phyloP scores from a whole-genome alignment of 2,329 filamentous ascomycete species.

The Pyrenophora seminiperda region DNA sequence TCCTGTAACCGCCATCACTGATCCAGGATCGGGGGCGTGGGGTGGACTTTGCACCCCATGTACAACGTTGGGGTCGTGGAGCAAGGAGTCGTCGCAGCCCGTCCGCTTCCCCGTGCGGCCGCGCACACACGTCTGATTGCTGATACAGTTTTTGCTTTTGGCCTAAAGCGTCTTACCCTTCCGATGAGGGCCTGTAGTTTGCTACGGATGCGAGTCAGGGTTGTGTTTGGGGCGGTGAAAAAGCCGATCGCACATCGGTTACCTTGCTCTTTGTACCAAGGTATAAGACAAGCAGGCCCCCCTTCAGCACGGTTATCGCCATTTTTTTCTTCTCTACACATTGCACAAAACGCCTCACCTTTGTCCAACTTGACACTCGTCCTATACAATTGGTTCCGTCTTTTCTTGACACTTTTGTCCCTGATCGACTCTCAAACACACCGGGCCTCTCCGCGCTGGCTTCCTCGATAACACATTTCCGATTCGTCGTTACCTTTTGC shows the following conservation, averaged over 20 bases:
- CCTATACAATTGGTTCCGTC: constrained; percentile 13
- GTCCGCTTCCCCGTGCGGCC: constrained; percentile 36
- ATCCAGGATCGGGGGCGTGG: constrained; percentile 36
- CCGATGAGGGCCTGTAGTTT: constrained; percentile 13
- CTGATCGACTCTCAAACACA: constrained; percentile 14
- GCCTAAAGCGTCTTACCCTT: constrained; percentile 29
- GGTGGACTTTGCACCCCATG: constrained; percentile 35
- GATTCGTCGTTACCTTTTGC: too few relatives aligned
- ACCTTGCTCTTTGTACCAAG: constrained; percentile 10
- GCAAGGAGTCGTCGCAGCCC: constrained; percentile 37
- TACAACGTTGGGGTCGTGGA: constrained; percentile 36
- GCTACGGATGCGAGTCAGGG: constrained; percentile 37
- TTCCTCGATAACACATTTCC: neutral
- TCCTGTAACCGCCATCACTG: constrained; percentile 11
- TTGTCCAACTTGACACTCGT: constrained; percentile 1
- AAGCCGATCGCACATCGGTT: constrained; percentile 4
- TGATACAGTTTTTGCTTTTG: constrained; percentile 37
- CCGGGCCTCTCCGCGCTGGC: constrained; percentile 9
- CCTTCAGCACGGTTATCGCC: constrained; percentile 21
- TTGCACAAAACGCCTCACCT: constrained; percentile 13
- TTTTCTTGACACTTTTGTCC: constrained; percentile 1
- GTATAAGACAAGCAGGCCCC: constrained; percentile 36
- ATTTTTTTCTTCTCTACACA: constrained; percentile 13
- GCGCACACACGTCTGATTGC: constrained; percentile 28
- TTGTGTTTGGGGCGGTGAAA: constrained; percentile 28